Evolutionary conservation across 2,329 filamentous ascomycete species (phyloP).

Genomic region (Botrytis hyacinthi): DNA sequence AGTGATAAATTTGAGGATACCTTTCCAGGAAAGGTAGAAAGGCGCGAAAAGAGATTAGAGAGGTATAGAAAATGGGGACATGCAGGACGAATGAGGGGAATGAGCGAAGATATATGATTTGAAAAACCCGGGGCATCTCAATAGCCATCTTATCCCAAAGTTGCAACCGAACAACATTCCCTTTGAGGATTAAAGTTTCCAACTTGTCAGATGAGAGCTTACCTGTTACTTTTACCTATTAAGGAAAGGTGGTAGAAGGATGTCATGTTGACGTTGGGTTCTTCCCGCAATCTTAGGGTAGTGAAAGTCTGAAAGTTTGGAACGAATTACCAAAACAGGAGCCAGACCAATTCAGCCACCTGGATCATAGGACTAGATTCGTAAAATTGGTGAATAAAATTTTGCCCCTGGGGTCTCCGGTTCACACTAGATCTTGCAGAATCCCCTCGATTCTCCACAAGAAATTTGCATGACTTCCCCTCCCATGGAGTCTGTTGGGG

Average conservation of each 20-base stretch:
- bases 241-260: constrained; percentile 13
- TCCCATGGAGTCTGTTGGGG: constrained; percentile 12
- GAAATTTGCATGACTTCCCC: background rate
- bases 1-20: background rate
- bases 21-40: background rate
- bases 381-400: background rate
- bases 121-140: background rate
- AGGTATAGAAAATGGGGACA: background rate
- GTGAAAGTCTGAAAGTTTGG: background rate
- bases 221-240: constrained; percentile 4
- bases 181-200: background rate
- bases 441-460: constrained; percentile 6
- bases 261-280: background rate
- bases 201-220: background rate
- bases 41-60: background rate
- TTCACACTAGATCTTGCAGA: constrained; percentile 1
- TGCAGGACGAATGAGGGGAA: background rate
- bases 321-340: constrained; percentile 1
- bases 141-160: background rate
- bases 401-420: constrained; percentile 9
- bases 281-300: background rate
- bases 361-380: background rate
- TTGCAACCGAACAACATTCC: constrained; percentile 1
- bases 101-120: constrained; percentile 15
- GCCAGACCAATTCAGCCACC: background rate